Base-by-base conservation (phyloP, 768 basidiomycete species). In the Trametes coccinea region DNA sequence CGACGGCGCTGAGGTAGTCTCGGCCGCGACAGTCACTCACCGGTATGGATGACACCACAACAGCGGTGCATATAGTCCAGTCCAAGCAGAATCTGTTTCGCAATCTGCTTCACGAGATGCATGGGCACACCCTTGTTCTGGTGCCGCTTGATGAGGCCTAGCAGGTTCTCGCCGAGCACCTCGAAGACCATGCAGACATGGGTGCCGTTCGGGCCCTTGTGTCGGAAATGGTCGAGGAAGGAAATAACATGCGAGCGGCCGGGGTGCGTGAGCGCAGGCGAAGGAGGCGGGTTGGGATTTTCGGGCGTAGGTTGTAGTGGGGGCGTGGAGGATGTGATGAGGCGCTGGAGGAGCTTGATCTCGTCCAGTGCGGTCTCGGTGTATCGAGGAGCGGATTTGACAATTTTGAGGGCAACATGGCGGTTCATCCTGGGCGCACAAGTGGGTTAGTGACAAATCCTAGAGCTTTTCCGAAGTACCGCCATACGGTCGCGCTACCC, bases 141-240 rank as follows among this genome's bases (percentile, higher is more conserved):
- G 78, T 98, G 94, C 10, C 96, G 86, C 76, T 97, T 98, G 83
- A 98, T 97, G 69, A 99, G 84, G 4, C 90, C 95, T 2, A 98
- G 84, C 2, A 99, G 80, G 73, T 96, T 98, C 77, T 99, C 96
- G 62, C 96, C 97, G 8, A 99, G 84, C 29, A 98, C 97, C 75
- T 99, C 97, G 70, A 98, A 98, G 13, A 97, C 95, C 97, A 99
- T 98, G 82, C 97, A 98, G 67, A 99, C 92, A 76, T 99, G 97
- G 14, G 85, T 89, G 40, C 97, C 97, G 73, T 99, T 97, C 9
- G 95, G 95, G 1, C 97, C 97, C 63, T 90, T 91, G 77, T 98
- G 97, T 30, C 89, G 84, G 75, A 99, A 99, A 73, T 98, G 94
- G 78, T 99, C 96, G 49, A 98, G 89, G 74, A 98, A 93, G 13